Evolutionary conservation across 2,329 filamentous ascomycete genomes (phyloP).

Genomic region (Arthroderma sp.): DNA sequence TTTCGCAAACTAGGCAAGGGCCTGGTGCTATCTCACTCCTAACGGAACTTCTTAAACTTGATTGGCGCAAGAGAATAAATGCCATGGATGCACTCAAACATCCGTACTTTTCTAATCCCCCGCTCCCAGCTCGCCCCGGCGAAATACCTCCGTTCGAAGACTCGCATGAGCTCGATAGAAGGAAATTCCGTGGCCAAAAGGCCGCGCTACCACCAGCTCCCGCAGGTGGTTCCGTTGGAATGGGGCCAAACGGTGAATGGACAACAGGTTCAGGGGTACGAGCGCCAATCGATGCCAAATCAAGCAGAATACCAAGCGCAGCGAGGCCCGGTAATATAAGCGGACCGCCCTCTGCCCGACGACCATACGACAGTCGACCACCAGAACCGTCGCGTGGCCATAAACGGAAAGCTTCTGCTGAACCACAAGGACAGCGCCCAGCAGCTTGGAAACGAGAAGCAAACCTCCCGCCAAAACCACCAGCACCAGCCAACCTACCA

Average conservation of each 20-base stretch:
- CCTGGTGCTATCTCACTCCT: slow-evolving; percentile 65
- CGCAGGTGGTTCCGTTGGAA: slow-evolving; percentile 77
- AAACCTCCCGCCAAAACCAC: slow-evolving; percentile 26
- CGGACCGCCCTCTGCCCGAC: slow-evolving; percentile 15
- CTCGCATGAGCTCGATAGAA: slow-evolving; percentile 88
- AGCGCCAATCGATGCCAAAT: slow-evolving; percentile 18
- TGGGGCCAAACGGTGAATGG: slow-evolving; percentile 48
- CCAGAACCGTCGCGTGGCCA: slow-evolving; percentile 12
- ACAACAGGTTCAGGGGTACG: slow-evolving; percentile 21
- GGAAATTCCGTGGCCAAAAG: slow-evolving; percentile 81
- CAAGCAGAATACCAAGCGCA: slow-evolving; percentile 23
- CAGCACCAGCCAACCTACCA: slow-evolving; percentile 14
- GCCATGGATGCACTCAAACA: slow-evolving; percentile 88
- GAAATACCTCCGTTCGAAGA: slow-evolving; percentile 89
- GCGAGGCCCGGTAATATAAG: slow-evolving; percentile 19
- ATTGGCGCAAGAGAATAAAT: slow-evolving; percentile 81
- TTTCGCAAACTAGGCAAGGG: slow-evolving; percentile 39
- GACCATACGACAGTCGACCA: slow-evolving; percentile 16
- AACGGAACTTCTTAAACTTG: slow-evolving; percentile 68
- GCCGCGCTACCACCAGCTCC: slow-evolving; percentile 78
- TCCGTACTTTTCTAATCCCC: slow-evolving; percentile 71
- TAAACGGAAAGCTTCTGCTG: slow-evolving; percentile 13
- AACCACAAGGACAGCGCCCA: slow-evolving; percentile 12
- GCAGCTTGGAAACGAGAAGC: slow-evolving; percentile 19
- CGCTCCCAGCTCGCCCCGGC: slow-evolving; percentile 65